Conservation (phyloP, 2,329 filamentous ascomycete species). For the Botrytis hyacinthi region DNA sequence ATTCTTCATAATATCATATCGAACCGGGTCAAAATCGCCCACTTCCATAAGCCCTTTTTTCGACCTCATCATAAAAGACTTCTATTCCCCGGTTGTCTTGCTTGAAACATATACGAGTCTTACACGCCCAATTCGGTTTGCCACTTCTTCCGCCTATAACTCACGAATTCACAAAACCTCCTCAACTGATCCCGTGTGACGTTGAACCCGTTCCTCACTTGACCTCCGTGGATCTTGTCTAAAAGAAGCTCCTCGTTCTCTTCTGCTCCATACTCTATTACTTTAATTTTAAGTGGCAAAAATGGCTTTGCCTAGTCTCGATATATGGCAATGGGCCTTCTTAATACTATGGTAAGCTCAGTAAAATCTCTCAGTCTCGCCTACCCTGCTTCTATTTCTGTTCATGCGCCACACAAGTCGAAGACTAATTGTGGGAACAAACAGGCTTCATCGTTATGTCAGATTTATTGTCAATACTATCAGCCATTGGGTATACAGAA, state of each 20-base stretch:
- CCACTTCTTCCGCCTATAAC: background rate
- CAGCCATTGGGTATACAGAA: slow-evolving; percentile 84
- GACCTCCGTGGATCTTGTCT: background rate
- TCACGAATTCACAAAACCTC: background rate
- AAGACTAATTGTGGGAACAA: background rate
- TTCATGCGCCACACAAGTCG: background rate
- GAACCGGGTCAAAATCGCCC: background rate
- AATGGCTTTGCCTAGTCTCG: slow-evolving; percentile 7
- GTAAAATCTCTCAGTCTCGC: background rate
- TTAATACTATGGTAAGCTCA: slow-evolving; percentile 33
- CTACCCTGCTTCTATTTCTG: background rate
- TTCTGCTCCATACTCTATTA: slow-evolving; percentile 6
- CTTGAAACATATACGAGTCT: slow-evolving; percentile 8
- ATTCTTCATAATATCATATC: background rate
- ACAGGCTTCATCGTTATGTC: slow-evolving; percentile 81
- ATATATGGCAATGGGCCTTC: slow-evolving; percentile 32
- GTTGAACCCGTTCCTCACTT: slow-evolving; percentile 1
- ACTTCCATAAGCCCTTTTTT: background rate
- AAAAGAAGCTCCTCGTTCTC: slow-evolving; percentile 6
- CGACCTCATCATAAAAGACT: slow-evolving; percentile 10
- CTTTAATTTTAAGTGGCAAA: slow-evolving; percentile 10
- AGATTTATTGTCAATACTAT: slow-evolving; percentile 81
- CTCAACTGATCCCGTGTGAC: slow-evolving; percentile 6
- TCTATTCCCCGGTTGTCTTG: background rate
- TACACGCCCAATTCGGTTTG: slow-evolving; percentile 3